Evolutionary conservation across 345 rosid genomes (phyloP), one percentile per base, ranked within the genome.

Genomic region (Salix udensis): DNA sequence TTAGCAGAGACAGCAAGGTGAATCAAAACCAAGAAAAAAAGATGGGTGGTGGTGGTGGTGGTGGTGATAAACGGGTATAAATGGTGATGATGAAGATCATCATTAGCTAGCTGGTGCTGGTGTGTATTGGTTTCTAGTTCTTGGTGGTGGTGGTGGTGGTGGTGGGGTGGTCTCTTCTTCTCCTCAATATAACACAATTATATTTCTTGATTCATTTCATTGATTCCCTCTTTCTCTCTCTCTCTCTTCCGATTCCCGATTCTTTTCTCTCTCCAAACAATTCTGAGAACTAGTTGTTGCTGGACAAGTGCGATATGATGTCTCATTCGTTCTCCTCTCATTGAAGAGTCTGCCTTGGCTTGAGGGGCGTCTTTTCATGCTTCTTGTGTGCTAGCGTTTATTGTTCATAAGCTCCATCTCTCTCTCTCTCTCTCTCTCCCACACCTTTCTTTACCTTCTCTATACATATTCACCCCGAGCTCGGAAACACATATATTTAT

Each of bases 341-440:
- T 86, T 84, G 87, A 80, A 82, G 87, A 80, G 83, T 84, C 86
- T 83, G 85, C 87, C 89, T 77, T 75, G 15, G 76, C 79, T 77
- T 79, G 52, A 46, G 76, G 75, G 80, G 82, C 85, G 78, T 87
- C 86, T 85, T 77, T 77, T 72, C 83, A 80, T 76, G 77, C 86
- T 85, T 87, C 77, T 82, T 87, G 62, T 85, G 79, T 76, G 76
- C 62, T 72, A n/a, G 77, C 73, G 74, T 76, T 76, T 67, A 76
- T 80, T 72, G 70, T 73, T 53, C 24, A 34, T 21, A 70, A 39
- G 78, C 67, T 77, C 77, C 78, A 79, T 81, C 78, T 81, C 77
- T 24, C 81, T 62, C 72, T 31, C 36, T 73, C 64, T 67, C 71
- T 40, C 24, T 65, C 52, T 16, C 36, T 24, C 53, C 14, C n/a